phyloP scores from a whole-genome alignment of 257 asterid species.

The Jacaranda copaia region DNA sequence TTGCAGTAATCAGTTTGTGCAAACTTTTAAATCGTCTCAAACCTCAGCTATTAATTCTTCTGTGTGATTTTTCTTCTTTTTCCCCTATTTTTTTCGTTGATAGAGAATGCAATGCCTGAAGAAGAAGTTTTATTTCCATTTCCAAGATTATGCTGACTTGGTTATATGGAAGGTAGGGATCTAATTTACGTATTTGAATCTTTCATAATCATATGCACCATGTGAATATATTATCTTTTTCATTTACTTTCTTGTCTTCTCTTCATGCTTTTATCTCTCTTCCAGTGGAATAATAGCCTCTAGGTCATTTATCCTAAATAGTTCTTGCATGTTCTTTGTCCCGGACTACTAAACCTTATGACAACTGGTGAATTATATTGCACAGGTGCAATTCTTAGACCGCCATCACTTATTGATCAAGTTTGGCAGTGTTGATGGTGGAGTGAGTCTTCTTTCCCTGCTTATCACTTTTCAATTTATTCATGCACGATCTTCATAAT shows the following conservation, averaged over 20 bases:
- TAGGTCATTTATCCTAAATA: too few species aligned
- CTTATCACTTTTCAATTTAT: constrained; percentile 25
- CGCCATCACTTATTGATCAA: constrained; percentile 90
- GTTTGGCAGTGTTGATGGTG: constrained; percentile 98
- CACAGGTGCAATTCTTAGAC: constrained; percentile 94
- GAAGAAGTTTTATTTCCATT: constrained; percentile 95
- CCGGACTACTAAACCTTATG: constrained; percentile 21
- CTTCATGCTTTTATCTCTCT: background rate
- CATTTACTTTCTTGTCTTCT: background rate
- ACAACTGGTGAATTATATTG: constrained; percentile 37
- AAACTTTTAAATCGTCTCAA: constrained; percentile 9
- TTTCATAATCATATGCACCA: constrained; percentile 15
- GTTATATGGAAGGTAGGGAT: constrained; percentile 90
- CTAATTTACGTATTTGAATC: constrained; percentile 26
- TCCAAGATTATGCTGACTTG: constrained; percentile 95
- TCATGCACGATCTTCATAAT: background rate
- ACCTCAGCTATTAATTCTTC: constrained; percentile 12
- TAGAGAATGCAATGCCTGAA: constrained; percentile 98
- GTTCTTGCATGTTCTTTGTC: constrained; percentile 24
- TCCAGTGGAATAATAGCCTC: too few species aligned
- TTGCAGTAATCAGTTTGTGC: constrained; percentile 11
- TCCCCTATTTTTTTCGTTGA: constrained; percentile 34
- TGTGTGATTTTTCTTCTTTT: constrained; percentile 25
- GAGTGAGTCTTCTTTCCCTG: constrained; percentile 66
- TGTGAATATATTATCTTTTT: background rate